Base-by-base conservation (phyloP, 345 rosid genomes). In the Eucalyptus urophylla region DNA sequence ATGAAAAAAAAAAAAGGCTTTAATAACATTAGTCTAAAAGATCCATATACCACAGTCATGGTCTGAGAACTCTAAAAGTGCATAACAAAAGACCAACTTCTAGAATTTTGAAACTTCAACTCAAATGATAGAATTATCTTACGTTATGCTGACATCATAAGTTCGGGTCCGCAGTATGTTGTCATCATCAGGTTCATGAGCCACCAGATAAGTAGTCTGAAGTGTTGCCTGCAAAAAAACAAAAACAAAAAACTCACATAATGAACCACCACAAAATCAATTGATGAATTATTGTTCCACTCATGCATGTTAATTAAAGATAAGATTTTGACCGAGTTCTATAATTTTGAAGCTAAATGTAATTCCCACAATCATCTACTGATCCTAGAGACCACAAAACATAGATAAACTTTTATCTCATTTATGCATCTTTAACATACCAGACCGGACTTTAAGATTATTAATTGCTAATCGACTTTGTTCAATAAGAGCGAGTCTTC, bases 131-230 rank as follows among this genome's bases (percentile, higher is more conserved):
- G 40, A 37, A 87, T 45, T 86, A 40, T 88, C 96, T 93, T 96
- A 98, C 99, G 99, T 96, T 91, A 98, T 98, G 97, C 97, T 98
- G 91, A 98, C 93, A 95, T 97, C 99, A 91, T 98, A 98, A 62
- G 99, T 97, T 89, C 99, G 96, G 44, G 99, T 98, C 67, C 97
- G 93, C 81, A 98, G 94, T 83, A 98, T 97, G 90, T 96, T 96
- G 92, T 97, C 97, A 56, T 97, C 99, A 88, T 95, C 98, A 88
- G 99, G 98, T 89, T 98, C 97, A 33, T 96, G 96, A 86, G 98
- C 99, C 90, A 95, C 96, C 22, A 95, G 93, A 92, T 94, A 95
- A 9, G 94, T 95, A 76, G 96, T 81, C 53, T 91, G 99, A 87
- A 97, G 94, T 40, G 99, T 98, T 89, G 99, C 99, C 99, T 98